A percentile compares a stretch with the other conserved stretches of the same genome.
Conservation (phyloP, 306 rosid genomes). For the Fagus crenata region DNA sequence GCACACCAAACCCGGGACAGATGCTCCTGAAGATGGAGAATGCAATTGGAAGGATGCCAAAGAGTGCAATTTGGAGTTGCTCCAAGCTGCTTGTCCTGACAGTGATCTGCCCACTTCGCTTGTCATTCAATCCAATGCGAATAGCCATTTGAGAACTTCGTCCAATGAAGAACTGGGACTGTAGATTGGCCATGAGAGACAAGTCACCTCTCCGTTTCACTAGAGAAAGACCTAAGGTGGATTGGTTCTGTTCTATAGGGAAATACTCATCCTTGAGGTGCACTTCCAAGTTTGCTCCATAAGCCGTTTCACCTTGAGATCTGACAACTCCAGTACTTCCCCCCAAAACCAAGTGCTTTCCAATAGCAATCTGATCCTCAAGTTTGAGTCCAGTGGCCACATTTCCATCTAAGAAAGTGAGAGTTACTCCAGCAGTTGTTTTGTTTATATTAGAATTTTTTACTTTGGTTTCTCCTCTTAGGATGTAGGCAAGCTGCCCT, state of each 20-base stretch:
- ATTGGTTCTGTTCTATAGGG: conserved; percentile 12
- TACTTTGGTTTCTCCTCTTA: conserved; percentile 23
- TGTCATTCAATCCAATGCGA: conserved; percentile 12
- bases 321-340: conserved; percentile 23
- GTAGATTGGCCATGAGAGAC: conserved; percentile 16
- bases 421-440: neutral
- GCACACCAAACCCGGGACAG: conserved; percentile 2
- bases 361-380: conserved; percentile 27
- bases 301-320: conserved; percentile 16
- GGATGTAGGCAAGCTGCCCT: conserved; percentile 20
- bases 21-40: conserved; percentile 21
- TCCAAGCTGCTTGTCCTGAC: conserved; percentile 27
- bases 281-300: conserved; percentile 31
- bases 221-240: conserved; percentile 30
- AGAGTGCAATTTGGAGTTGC: conserved; percentile 28
- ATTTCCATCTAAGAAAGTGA: conserved; percentile 18
- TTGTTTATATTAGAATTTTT: conserved; percentile 14
- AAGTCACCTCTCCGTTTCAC: conserved; percentile 22
- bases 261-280: conserved; percentile 17
- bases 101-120: conserved; percentile 26
- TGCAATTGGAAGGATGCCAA: conserved; percentile 30
- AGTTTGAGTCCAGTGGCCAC: conserved; percentile 19
- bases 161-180: conserved; percentile 27
- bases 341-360: conserved; percentile 23
- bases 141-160: conserved; percentile 20